These are phyloP conservation scores for Adansonia gregorii DNA, from an alignment of 441 rosid genomes.

Conservation along the genomic window DNA sequence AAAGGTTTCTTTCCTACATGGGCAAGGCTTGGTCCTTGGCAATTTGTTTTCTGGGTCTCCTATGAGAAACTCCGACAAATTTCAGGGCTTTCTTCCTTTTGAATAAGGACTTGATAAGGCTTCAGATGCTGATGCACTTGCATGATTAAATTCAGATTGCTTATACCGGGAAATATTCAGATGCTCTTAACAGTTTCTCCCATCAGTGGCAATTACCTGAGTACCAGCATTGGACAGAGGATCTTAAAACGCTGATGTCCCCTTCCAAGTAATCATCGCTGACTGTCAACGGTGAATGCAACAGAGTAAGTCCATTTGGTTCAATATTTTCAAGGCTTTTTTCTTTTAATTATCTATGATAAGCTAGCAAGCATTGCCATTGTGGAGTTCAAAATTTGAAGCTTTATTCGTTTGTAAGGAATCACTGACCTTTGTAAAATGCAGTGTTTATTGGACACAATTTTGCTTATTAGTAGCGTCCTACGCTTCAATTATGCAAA, in stretches of 20 bases:
- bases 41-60: slow-evolving; percentile 91
- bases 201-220: not conserved
- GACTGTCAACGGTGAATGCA: not conserved
- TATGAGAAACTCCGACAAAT: slow-evolving; percentile 75
- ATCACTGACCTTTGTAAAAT: not conserved
- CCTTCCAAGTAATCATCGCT: not conserved
- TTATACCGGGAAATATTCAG: not conserved
- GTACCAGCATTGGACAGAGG: not conserved
- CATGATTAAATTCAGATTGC: not conserved
- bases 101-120: slow-evolving; percentile 21
- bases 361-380: not conserved
- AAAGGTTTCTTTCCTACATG: slow-evolving; percentile 89
- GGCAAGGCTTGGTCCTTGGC: slow-evolving; percentile 98
- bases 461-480: not conserved
- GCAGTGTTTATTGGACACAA: not conserved
- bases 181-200: not conserved
- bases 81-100: slow-evolving; percentile 80
- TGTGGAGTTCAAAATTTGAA: not conserved
- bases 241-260: not conserved
- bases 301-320: not conserved
- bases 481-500: not conserved
- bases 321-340: not conserved
- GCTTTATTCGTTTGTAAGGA: no score
- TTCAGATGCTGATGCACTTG: not conserved
- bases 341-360: not conserved